Conservation (phyloP, 768 basidiomycete species). For the Hericium erinaceus region DNA sequence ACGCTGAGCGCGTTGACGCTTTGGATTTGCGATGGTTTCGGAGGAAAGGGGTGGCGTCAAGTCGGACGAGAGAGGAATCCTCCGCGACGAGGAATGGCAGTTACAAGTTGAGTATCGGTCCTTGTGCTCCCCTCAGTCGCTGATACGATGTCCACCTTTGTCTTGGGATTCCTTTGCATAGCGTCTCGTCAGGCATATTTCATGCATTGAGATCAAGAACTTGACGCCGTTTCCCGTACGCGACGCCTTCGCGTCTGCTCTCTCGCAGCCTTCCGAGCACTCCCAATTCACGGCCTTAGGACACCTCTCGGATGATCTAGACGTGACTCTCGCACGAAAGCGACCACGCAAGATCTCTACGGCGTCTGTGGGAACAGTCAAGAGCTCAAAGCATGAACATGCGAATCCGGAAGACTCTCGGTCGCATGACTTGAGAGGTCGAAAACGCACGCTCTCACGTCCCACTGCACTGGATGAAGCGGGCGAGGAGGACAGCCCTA, state of each 20-base stretch:
- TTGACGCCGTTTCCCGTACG: slow-evolving; percentile 79
- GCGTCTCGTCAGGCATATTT: slow-evolving; percentile 68
- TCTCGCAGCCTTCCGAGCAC: slow-evolving; percentile 56
- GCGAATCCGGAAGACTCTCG: slow-evolving; percentile 21
- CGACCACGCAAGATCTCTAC: slow-evolving; percentile 53
- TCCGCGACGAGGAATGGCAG: no score
- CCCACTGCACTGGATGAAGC: slow-evolving; percentile 17
- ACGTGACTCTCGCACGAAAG: slow-evolving; percentile 47
- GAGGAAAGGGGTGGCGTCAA: neutral
- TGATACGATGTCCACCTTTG: neutral
- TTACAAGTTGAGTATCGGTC: neutral
- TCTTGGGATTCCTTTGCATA: slow-evolving; percentile 18
- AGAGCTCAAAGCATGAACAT: slow-evolving; percentile 37
- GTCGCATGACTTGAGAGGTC: slow-evolving; percentile 26
- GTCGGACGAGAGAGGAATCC: no score
- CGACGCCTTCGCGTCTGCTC: slow-evolving; percentile 67
- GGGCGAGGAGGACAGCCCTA: neutral
- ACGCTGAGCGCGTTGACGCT: no score
- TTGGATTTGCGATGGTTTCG: no score
- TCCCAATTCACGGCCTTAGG: slow-evolving; percentile 50
- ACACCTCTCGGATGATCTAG: slow-evolving; percentile 61
- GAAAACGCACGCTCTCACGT: slow-evolving; percentile 27
- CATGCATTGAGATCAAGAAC: slow-evolving; percentile 67
- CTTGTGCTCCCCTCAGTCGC: neutral
- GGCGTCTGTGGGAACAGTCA: slow-evolving; percentile 42